A percentile compares a stretch with the other conserved stretches of the same genome.
These are phyloP conservation scores for Plasmodium fragile DNA, from an alignment of 169 alveolate species.

Conservation along the genomic window DNA sequence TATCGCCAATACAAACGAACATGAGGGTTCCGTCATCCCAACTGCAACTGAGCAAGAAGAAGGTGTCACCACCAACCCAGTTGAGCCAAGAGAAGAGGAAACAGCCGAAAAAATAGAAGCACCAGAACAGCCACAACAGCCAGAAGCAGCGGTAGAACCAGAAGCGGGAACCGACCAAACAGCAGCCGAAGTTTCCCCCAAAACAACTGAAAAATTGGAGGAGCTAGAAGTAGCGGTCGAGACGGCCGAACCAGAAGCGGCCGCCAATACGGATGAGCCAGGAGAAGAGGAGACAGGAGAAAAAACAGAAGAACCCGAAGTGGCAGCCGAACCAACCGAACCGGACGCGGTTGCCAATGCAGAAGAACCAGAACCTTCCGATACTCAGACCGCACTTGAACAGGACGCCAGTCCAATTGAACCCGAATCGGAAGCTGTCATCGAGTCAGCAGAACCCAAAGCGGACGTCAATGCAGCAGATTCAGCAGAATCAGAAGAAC, in stretches of 20 bases:
- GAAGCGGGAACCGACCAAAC: background rate
- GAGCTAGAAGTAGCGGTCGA: conserved; percentile 3
- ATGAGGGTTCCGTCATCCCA: background rate
- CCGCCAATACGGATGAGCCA: background rate
- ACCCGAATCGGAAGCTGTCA: background rate
- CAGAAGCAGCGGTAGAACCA: background rate
- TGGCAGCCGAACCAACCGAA: conserved; percentile 41
- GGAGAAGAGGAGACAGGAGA: conserved; percentile 11
- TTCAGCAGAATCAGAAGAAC: background rate
- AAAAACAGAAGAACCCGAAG: conserved; percentile 70
- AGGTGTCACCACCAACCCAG: background rate
- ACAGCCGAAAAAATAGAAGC: conserved; percentile 65
- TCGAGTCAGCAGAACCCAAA: background rate
- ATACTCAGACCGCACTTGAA: background rate
- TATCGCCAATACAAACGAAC: background rate
- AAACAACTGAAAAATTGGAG: background rate
- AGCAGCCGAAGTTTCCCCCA: background rate
- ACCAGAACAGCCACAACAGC: no score
- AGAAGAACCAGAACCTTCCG: background rate
- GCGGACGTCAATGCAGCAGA: background rate
- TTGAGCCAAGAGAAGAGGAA: background rate
- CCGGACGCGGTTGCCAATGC: background rate
- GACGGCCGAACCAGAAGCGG: background rate
- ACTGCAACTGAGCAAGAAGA: background rate
- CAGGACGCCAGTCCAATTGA: background rate